Percentiles rank a stretch among this genome's conserved stretches.
phyloP scores from a whole-genome alignment of 139 green algal species.

The Picochlorum sp. region DNA sequence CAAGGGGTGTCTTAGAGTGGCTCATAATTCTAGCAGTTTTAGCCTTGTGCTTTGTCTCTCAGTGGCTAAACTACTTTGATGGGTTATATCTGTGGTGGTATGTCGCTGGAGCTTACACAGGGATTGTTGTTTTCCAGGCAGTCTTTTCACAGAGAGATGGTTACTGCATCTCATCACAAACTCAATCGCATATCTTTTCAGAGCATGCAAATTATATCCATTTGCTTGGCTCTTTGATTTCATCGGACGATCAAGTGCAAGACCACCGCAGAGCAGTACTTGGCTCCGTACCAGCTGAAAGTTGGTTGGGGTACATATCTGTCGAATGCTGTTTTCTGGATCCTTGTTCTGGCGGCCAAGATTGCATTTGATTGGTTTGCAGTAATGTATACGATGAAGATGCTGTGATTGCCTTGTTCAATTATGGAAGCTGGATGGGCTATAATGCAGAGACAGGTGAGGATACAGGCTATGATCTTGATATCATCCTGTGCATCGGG shows the following conservation, averaged over 20 bases:
- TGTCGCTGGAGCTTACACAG: constrained; percentile 20
- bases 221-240: constrained; percentile 28
- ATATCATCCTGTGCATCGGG: constrained; percentile 28
- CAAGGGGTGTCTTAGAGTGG: constrained; percentile 30
- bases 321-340: constrained; percentile 49
- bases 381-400: constrained; percentile 32
- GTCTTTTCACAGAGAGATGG: constrained; percentile 30
- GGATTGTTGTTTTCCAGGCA: constrained; percentile 27
- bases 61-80: constrained; percentile 11
- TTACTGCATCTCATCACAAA: constrained; percentile 33
- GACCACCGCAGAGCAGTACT: constrained; percentile 21
- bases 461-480: constrained; percentile 8
- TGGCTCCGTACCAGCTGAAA: constrained; percentile 25
- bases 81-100: constrained; percentile 26
- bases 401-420: constrained; percentile 25
- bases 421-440: constrained; percentile 21
- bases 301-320: constrained; percentile 30
- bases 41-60: constrained; percentile 18
- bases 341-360: constrained; percentile 42
- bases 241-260: constrained; percentile 27
- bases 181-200: constrained; percentile 15
- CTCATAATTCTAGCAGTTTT: constrained; percentile 33
- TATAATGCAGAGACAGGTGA: background rate
- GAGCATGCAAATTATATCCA: constrained; percentile 7
- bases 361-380: constrained; percentile 53